Conservation (phyloP, 129 eudicot genomes). For the Chrysanthemum lavandulifolium region DNA sequence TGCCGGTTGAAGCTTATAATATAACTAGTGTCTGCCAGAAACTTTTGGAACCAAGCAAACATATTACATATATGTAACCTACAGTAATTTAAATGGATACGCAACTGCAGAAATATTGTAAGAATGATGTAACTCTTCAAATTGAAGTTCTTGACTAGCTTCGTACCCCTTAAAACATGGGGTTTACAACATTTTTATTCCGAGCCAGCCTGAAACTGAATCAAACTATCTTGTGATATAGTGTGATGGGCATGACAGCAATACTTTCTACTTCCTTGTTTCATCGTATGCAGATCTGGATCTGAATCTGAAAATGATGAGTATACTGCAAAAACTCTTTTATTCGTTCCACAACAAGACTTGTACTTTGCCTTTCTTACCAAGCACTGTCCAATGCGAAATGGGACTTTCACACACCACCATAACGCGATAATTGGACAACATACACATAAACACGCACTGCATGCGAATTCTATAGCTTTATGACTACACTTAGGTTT, state of each 20-base stretch:
- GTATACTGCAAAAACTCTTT: conserved; percentile 34
- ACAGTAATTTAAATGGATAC: too few relatives aligned
- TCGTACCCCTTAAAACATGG: not conserved
- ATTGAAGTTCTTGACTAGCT: not conserved
- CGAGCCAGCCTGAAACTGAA: not conserved
- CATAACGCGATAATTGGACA: conserved; percentile 43
- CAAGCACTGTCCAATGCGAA: conserved; percentile 29
- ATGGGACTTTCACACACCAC: conserved; percentile 42
- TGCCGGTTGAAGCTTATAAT: too few relatives aligned
- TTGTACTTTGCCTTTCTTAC: conserved; percentile 18
- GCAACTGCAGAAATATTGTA: too few relatives aligned
- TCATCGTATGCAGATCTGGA: conserved; percentile 18
- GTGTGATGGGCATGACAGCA: not conserved
- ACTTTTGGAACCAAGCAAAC: too few relatives aligned
- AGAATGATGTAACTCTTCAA: too few relatives aligned
- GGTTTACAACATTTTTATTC: too few relatives aligned
- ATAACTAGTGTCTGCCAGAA: too few relatives aligned
- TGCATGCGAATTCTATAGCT: conserved; percentile 29
- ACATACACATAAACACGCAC: conserved; percentile 43
- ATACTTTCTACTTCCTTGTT: not conserved
- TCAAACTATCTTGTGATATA: not conserved
- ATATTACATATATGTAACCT: too few relatives aligned
- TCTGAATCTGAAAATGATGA: conserved; percentile 53
- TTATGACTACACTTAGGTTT: conserved; percentile 21
- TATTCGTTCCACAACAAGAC: conserved; percentile 28